These are phyloP conservation scores for Daldinia sp. DNA, from an alignment of 2,329 filamentous ascomycete species.

Conservation along the genomic window DNA sequence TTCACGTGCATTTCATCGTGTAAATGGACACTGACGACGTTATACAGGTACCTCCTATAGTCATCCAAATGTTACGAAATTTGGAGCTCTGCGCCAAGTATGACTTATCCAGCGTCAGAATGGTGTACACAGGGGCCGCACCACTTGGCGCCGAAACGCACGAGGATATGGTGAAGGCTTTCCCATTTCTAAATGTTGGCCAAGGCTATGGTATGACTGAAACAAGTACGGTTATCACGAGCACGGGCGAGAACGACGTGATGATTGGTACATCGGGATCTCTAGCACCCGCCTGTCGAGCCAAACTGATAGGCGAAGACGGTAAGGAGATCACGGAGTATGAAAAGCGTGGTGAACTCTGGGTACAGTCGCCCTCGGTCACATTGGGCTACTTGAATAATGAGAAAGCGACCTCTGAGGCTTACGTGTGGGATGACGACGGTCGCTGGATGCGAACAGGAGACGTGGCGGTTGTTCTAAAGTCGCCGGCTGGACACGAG, in stretches of 20 bases:
- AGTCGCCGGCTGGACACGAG: conserved; percentile 75
- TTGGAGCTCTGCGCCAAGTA: conserved; percentile 71
- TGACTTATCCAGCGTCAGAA: conserved; percentile 75
- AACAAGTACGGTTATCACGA: conserved; percentile 76
- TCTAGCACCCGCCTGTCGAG: conserved; percentile 73
- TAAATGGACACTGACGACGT: conserved; percentile 7
- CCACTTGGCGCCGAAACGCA: conserved; percentile 81
- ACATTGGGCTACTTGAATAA: conserved; percentile 90
- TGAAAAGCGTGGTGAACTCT: conserved; percentile 82
- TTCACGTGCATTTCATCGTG: neutral
- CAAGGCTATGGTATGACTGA: conserved; percentile 86
- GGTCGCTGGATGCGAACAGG: conserved; percentile 85
- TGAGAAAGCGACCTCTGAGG: conserved; percentile 82
- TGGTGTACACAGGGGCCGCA: conserved; percentile 80
- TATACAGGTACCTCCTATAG: conserved; percentile 79
- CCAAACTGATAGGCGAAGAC: conserved; percentile 75
- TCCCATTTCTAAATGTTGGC: conserved; percentile 68
- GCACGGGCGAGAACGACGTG: conserved; percentile 72
- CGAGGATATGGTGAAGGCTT: conserved; percentile 59
- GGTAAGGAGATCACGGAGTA: conserved; percentile 74
- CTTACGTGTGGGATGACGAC: conserved; percentile 75
- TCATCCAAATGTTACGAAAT: conserved; percentile 80
- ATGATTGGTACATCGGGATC: conserved; percentile 79
- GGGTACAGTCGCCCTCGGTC: conserved; percentile 81
- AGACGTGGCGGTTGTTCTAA: conserved; percentile 80